These are phyloP conservation scores for Trichophyton schoenleinii DNA, from an alignment of 2,329 filamentous ascomycete species.

Conservation along the genomic window DNA sequence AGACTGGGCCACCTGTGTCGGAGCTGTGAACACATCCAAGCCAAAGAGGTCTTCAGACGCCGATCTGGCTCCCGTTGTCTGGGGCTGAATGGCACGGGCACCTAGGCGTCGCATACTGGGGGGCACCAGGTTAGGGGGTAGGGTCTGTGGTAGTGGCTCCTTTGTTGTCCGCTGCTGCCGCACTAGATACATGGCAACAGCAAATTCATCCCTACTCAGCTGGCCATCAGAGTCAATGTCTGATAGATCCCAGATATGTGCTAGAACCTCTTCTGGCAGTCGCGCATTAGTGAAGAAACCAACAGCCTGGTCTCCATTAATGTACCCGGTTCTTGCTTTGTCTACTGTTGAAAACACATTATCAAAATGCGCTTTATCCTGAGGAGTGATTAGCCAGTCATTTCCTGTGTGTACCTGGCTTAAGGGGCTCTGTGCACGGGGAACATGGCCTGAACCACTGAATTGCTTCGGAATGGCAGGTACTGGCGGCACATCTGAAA, in stretches of 20 bases:
- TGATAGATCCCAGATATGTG: slow-evolving; percentile 93
- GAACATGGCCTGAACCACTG: slow-evolving; percentile 47
- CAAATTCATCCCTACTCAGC: slow-evolving; percentile 79
- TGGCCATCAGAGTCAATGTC: slow-evolving; percentile 86
- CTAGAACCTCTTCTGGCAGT: slow-evolving; percentile 74
- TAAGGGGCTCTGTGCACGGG: slow-evolving; percentile 49
- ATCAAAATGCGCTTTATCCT: slow-evolving; percentile 82
- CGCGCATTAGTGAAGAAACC: slow-evolving; percentile 87
- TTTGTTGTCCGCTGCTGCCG: slow-evolving; percentile 70
- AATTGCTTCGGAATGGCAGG: slow-evolving; percentile 71
- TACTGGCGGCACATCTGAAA: slow-evolving; percentile 40
- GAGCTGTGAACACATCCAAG: slow-evolving; percentile 59
- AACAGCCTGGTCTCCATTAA: slow-evolving; percentile 90
- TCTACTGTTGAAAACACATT: slow-evolving; percentile 74
- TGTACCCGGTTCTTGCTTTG: slow-evolving; percentile 64
- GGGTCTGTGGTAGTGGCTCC: slow-evolving; percentile 57
- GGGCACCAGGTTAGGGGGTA: slow-evolving; percentile 72
- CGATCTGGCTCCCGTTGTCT: slow-evolving; percentile 51
- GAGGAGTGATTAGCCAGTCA: slow-evolving; percentile 72
- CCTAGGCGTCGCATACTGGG: slow-evolving; percentile 60
- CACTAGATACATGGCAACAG: slow-evolving; percentile 94
- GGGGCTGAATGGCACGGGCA: slow-evolving; percentile 21
- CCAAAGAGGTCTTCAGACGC: slow-evolving; percentile 91
- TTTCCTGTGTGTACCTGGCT: slow-evolving; percentile 43
- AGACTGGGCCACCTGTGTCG: slow-evolving; percentile 50